Evolutionary conservation across 1,139 yeast species (phyloP), one percentile per base, ranked within the genome.

Genomic region (Lodderomyces jiufengensis): DNA sequence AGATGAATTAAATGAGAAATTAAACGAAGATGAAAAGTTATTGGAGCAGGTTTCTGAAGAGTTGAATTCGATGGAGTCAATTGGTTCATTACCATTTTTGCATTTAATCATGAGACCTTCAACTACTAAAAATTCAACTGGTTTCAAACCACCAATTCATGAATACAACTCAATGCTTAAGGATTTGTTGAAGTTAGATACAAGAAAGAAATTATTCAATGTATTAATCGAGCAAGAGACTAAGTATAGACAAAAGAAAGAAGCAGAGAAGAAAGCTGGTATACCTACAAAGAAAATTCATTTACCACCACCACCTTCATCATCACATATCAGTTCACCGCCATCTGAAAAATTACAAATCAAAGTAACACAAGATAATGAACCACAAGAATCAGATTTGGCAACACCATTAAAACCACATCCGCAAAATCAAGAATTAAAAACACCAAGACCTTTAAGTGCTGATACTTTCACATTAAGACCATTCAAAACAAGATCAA

Each of bases 81-180:
- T 70, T 24, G 73, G 71, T 0, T 44, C 66, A 0, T 45, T 70
- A 18, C 76, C 76, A 0, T 66, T 69, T 35, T 45, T 66, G 6
- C 76, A 70, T 47, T 52, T 66, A 25, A 57, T 70, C 1, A 51
- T 69, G 43, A 52, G 76, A 30, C 76, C 76, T 0, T 62, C 73
- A 0, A 54, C 61, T 2, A 50, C 58, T 2, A 70, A 68, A 37
- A 47, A 57, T 27, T 49, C 67, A 1, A 32, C 54, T 3, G 76
- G 76, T 0, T 66, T 66, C 42, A 66, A 66, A 38, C 76, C 76
- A 8, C 72, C 73, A 0, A 31, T 63, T 21, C 49, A 43, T 0
- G 41, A 43, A 9, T 70, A 70, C 43, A 48, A 49, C 23, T 24
- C 15, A 4, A 39, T 70, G n/a, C 50, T 65, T 2, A 13, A 36